Percentiles rank a stretch among this genome's conserved stretches.
Evolutionary conservation across 371 early-diverging fungal species (phyloP).

Genomic region (Furculomyces boomerangus): DNA sequence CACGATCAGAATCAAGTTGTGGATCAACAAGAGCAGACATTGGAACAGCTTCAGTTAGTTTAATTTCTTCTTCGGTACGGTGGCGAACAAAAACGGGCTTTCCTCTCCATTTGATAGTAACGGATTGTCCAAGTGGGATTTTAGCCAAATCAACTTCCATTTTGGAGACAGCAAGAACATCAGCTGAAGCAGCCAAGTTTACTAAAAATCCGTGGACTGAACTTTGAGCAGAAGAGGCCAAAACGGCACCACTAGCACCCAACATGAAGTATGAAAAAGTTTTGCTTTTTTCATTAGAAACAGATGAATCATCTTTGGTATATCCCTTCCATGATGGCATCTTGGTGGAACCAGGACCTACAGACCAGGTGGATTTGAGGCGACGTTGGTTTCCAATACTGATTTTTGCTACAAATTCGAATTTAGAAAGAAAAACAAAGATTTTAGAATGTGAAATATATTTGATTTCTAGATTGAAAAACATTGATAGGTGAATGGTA

Average conservation of each 20-base stretch:
- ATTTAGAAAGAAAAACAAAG: neutral
- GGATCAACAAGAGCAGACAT: constrained; percentile 73
- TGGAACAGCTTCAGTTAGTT: constrained; percentile 73
- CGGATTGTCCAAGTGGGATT: constrained; percentile 93
- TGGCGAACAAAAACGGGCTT: constrained; percentile 97
- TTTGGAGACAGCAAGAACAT: constrained; percentile 94
- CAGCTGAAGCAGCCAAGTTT: constrained; percentile 88
- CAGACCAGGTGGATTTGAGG: constrained; percentile 21
- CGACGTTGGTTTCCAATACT: constrained; percentile 19
- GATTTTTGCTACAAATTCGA: neutral
- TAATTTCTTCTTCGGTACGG: constrained; percentile 86
- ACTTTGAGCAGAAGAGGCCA: constrained; percentile 78
- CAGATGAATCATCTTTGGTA: constrained; percentile 28
- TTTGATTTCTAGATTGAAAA: neutral
- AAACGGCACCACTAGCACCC: constrained; percentile 70
- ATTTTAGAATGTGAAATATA: neutral
- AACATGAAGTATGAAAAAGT: constrained; percentile 86
- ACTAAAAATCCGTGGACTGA: constrained; percentile 78
- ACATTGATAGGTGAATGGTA: neutral
- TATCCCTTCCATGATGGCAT: constrained; percentile 25
- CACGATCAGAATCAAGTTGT: constrained; percentile 79
- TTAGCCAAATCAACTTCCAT: constrained; percentile 80
- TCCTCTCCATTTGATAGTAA: constrained; percentile 95
- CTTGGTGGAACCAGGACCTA: constrained; percentile 20
- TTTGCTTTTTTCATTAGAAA: constrained; percentile 38